Evolutionary conservation across 805 yeast genomes (phyloP), one percentile per base, ranked within the genome.

Genomic region (Lachancea dasiensis): DNA sequence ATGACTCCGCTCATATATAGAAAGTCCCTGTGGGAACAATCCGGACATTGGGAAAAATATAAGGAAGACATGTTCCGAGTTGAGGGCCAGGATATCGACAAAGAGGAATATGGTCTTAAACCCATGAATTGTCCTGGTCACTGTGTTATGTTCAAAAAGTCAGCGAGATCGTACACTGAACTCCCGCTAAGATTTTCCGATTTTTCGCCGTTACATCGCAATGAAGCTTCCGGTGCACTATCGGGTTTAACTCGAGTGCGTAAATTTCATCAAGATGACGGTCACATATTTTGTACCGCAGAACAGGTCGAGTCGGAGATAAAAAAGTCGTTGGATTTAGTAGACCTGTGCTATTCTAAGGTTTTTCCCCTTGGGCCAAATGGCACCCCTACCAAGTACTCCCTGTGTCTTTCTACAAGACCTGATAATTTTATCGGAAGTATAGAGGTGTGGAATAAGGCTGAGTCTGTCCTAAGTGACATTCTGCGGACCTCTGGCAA

Each of bases 51-150:
- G 97, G 84, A 80, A 9, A 89, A 90, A 55, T 90, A 92, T 58
- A 75, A 85, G 49, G 90, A 85, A 26, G 97, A 90, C 60, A 90
- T 90, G 98, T 90, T 89, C 57, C 72, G 76, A 51, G 95, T 89
- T 2, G 80, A 74, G 40, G 83, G 89, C 2, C 69, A 53, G 8
- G 62, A 59, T 37, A 33, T 41, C 6, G 31, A 51, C 5, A 63
- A 65, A 27, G 74, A 72, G 32, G 69, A 64, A 11, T 90, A 81
- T 58, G 95, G 95, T 0, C 65, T 90, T 28, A 92, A 92, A 54
- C 98, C 98, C 6, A 82, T 86, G 95, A 86, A 86, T 61, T 86
- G 95, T 54, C 95, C 95, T 0, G 95, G 96, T 0, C 98, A 92
- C 57, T 92, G 98, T 58, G 54, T 92, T 30, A 73, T 92, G 15